phyloP scores from a whole-genome alignment of 2,329 filamentous ascomycete genomes.

The Cercospora sojina region DNA sequence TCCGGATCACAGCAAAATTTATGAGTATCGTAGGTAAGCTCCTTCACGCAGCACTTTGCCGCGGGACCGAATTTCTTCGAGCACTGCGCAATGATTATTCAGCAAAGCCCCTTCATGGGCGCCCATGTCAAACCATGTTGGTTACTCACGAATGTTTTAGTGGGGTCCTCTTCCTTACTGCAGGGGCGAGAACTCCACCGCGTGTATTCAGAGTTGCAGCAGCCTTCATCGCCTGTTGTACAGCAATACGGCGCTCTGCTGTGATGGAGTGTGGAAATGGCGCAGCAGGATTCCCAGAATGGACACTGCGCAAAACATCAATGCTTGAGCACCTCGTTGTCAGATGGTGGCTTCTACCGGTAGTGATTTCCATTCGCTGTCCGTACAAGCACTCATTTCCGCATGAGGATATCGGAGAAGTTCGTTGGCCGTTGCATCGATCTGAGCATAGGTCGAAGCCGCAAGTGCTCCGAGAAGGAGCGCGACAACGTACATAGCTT shows the following conservation, averaged over 20 bases:
- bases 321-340: neutral
- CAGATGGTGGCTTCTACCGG: neutral
- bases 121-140: neutral
- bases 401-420: neutral
- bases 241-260: neutral
- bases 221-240: neutral
- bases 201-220: neutral
- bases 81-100: neutral
- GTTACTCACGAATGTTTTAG: neutral
- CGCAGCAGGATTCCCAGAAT: neutral
- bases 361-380: neutral
- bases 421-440: neutral
- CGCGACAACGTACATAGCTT: neutral
- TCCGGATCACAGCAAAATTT: neutral
- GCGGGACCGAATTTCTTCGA: neutral
- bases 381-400: neutral
- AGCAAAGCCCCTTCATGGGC: neutral
- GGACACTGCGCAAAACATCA: neutral
- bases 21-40: neutral
- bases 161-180: neutral
- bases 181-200: neutral
- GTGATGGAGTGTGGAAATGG: neutral
- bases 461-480: neutral
- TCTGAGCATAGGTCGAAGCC: neutral
- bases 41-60: neutral